Conservation (phyloP, 805 yeast species). For the Candida tammaniensis region DNA sequence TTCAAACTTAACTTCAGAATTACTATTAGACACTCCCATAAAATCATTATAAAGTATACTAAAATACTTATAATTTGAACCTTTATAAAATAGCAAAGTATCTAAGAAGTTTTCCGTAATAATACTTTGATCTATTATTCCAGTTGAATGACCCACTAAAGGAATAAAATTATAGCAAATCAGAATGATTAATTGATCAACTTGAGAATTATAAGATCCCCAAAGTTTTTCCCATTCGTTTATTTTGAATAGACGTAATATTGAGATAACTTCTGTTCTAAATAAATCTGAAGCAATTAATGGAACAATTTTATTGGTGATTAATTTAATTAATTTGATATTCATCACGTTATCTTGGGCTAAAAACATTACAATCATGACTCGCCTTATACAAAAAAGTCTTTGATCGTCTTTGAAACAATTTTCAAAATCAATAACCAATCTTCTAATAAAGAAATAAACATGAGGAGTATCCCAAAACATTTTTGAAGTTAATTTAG, state of each 20-base stretch:
- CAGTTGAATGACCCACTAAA: no score
- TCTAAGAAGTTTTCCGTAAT: no score
- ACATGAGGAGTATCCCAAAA: slow-evolving; percentile 10
- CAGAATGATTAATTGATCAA: no score
- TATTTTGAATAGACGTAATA: neutral
- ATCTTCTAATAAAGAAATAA: slow-evolving; percentile 8
- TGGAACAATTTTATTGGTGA: neutral
- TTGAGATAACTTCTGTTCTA: no score
- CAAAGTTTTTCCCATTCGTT: neutral
- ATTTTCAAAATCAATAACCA: slow-evolving; percentile 9
- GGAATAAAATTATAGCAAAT: no score
- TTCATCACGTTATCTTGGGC: neutral
- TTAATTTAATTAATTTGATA: neutral
- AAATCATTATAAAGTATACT: no score
- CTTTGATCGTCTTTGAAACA: slow-evolving; percentile 6
- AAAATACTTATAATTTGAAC: no score
- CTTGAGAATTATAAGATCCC: neutral
- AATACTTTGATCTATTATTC: no score
- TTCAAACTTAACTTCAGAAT: neutral
- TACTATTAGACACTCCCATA: neutral
- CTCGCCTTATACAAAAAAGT: slow-evolving; percentile 6
- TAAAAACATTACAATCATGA: slow-evolving; percentile 5
- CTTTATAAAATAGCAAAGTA: no score
- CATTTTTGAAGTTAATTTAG: neutral
- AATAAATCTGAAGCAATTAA: no score